Conservation (phyloP, 2,329 filamentous ascomycete genomes). For the Alternaria infectoria region DNA sequence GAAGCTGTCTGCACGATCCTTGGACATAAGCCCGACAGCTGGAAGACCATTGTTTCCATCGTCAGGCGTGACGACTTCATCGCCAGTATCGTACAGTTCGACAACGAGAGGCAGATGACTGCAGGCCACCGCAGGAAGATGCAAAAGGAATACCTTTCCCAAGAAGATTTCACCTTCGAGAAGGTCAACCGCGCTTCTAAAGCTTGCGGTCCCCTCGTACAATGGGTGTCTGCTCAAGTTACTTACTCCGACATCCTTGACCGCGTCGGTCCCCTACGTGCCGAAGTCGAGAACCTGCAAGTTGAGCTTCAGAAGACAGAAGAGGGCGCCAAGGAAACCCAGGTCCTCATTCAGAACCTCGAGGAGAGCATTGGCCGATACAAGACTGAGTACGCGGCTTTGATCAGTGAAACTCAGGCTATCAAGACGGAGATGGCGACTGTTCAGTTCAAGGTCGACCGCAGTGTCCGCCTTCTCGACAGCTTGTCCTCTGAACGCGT, state of each 20-base stretch:
- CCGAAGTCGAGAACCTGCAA: constrained; percentile 86
- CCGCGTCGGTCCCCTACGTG: constrained; percentile 86
- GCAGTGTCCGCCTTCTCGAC: constrained; percentile 91
- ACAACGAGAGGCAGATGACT: constrained; percentile 96
- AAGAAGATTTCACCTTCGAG: constrained; percentile 95
- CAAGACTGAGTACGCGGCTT: constrained; percentile 92
- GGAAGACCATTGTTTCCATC: constrained; percentile 89
- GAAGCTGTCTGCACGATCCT: constrained; percentile 96
- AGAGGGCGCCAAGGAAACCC: constrained; percentile 88
- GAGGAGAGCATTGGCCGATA: constrained; percentile 93
- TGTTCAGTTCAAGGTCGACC: constrained; percentile 97
- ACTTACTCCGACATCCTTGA: constrained; percentile 98
- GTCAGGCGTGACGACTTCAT: constrained; percentile 96
- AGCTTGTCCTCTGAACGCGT: constrained; percentile 91
- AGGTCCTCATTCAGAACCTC: constrained; percentile 81
- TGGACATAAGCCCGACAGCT: constrained; percentile 86
- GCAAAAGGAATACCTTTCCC: constrained; percentile 88
- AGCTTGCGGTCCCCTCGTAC: constrained; percentile 93
- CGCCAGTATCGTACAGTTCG: constrained; percentile 94
- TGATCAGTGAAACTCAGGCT: constrained; percentile 95
- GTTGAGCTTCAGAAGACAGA: constrained; percentile 90
- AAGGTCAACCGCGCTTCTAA: constrained; percentile 95
- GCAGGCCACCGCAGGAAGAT: constrained; percentile 81
- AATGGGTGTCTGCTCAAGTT: constrained; percentile 97
- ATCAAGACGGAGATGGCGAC: constrained; percentile 97